Base-by-base conservation (phyloP, 148 eudicot species). In the Nepenthes gracilis region DNA sequence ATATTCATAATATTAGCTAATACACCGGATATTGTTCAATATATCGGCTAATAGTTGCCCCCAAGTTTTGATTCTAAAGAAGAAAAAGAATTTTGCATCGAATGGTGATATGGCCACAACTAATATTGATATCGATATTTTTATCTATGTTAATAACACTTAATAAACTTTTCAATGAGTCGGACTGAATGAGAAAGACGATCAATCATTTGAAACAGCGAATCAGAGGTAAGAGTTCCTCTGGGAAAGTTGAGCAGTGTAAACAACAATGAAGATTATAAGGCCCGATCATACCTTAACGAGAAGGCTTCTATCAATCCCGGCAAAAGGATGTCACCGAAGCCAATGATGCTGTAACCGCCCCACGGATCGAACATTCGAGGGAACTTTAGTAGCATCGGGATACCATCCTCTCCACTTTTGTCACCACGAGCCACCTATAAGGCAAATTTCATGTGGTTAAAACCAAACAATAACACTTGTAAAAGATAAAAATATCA, bases 301-400 rank as follows among this genome's bases (percentile, higher is more conserved):
- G 87, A 78, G 66, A 89, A 89, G 36, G 93, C 82, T 12, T 85
- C 67, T 8, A 89, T 69, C 54, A 89, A 71, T 59, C 96, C 96
- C 7, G 96, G 96, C 69, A 89, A 74, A 35, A 85, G 80, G 58
- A 89, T 89, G 69, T 83, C 90, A 54, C 93, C 93, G 60, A 88
- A 89, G 49, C 96, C 96, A 11, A 89, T 77, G 69, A 89, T 86
- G 74, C 96, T 89, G 70, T 79, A 86, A 51, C 96, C 93, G 51
- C 93, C 96, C 96, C 96, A 89, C 4, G 87, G 93, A 73, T 89
- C 96, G 67, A 81, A 83, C 70, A 86, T 73, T 52, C 96, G 83
- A 9, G 93, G 93, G 62, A 89, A 78, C 72, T 89, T 89, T 47
- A 89, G 70, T n/a, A 86, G 83, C 93, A 89, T 89, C 6, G 93